These are phyloP conservation scores for Ustilago cynodontis DNA, from an alignment of 1,284 basidiomycete genomes.

Conservation along the genomic window DNA sequence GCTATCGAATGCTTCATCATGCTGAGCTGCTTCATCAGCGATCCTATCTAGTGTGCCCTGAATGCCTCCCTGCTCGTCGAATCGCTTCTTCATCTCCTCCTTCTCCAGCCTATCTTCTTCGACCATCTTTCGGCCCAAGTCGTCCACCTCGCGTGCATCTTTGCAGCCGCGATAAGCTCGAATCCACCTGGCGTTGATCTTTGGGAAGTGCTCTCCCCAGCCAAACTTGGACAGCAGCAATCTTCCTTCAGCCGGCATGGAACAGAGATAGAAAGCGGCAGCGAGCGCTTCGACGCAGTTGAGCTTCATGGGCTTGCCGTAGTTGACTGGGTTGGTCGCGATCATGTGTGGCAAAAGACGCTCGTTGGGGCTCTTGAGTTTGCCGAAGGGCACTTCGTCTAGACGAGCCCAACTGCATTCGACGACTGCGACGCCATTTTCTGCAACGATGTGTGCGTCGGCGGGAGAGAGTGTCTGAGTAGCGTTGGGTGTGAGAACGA, in stretches of 20 bases:
- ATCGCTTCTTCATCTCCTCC: constrained; percentile 45
- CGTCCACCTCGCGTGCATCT: constrained; percentile 45
- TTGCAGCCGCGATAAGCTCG: constrained; percentile 51
- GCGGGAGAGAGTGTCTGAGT: constrained; percentile 83
- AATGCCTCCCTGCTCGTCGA: constrained; percentile 45
- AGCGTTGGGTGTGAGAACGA: constrained; percentile 94
- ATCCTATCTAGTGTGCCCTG: constrained; percentile 50
- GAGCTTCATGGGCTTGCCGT: constrained; percentile 67
- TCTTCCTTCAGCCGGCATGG: constrained; percentile 52
- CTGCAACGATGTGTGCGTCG: constrained; percentile 83
- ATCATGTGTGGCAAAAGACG: constrained; percentile 74
- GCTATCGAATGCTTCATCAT: constrained; percentile 17
- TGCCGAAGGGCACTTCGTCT: constrained; percentile 92
- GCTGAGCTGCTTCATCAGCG: constrained; percentile 35
- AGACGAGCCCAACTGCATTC: constrained; percentile 97
- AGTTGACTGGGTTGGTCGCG: constrained; percentile 68
- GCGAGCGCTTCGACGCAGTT: constrained; percentile 68
- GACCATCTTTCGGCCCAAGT: constrained; percentile 53
- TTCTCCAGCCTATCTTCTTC: constrained; percentile 53
- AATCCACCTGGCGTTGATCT: constrained; percentile 58
- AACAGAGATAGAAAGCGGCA: constrained; percentile 62
- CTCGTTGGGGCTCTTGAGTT: constrained; percentile 93
- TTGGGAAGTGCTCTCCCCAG: constrained; percentile 63
- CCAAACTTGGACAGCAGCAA: constrained; percentile 63
- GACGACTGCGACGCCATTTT: constrained; percentile 88